Conservation (phyloP, 2,329 filamentous ascomycete species). For the Cercospora sojina region DNA sequence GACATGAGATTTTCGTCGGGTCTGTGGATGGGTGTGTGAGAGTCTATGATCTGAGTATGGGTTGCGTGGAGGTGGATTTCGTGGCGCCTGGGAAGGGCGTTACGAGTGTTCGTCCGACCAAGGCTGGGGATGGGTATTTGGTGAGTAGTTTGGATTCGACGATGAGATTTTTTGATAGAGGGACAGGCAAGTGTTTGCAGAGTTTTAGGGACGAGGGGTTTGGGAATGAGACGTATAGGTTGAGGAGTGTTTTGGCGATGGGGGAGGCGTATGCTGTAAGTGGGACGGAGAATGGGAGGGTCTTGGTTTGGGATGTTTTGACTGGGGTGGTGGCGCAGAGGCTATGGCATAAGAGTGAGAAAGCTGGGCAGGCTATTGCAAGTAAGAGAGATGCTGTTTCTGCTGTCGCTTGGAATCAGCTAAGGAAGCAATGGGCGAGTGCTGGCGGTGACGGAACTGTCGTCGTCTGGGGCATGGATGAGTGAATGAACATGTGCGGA, state of each 20-base stretch:
- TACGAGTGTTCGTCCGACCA: constrained; percentile 71
- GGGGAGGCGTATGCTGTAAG: constrained; percentile 75
- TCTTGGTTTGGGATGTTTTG: constrained; percentile 83
- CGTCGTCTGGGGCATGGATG: constrained; percentile 36
- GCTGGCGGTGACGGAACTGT: constrained; percentile 50
- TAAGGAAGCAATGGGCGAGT: constrained; percentile 50
- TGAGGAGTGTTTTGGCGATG: constrained; percentile 72
- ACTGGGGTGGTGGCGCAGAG: constrained; percentile 66
- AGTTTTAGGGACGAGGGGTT: constrained; percentile 62
- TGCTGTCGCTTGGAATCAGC: constrained; percentile 50
- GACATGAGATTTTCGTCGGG: constrained; percentile 63
- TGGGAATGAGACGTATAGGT: constrained; percentile 68
- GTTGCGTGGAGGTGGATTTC: constrained; percentile 68
- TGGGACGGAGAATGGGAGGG: constrained; percentile 73
- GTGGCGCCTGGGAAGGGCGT: constrained; percentile 55
- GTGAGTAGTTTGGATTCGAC: constrained; percentile 74
- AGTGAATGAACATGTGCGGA: constrained; percentile 13
- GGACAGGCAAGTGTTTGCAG: constrained; percentile 69
- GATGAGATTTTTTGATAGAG: constrained; percentile 77
- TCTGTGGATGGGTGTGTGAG: constrained; percentile 83
- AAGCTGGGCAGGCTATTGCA: constrained; percentile 38
- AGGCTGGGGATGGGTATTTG: constrained; percentile 71
- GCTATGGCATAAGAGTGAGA: constrained; percentile 48
- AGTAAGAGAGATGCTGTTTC: constrained; percentile 46
- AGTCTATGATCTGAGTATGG: constrained; percentile 79